Percentiles rank a stretch among this genome's conserved stretches.
These are phyloP conservation scores for Tolypocladium nubicola DNA, from an alignment of 2,329 filamentous ascomycete species.

Conservation along the genomic window DNA sequence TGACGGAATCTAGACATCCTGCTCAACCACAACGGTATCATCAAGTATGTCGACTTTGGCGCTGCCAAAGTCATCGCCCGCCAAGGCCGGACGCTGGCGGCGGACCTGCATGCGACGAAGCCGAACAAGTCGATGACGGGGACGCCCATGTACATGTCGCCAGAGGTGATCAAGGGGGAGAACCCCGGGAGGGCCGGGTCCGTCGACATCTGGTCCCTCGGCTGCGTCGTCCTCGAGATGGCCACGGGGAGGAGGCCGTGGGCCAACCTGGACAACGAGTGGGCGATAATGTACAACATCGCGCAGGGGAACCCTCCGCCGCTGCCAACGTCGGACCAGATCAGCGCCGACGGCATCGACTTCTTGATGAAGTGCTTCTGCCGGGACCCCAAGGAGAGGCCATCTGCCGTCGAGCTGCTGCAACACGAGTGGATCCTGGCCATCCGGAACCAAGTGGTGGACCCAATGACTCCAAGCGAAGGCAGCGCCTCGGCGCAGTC, in stretches of 20 bases:
- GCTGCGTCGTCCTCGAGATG: slow-evolving; percentile 97
- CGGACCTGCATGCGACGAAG: slow-evolving; percentile 45
- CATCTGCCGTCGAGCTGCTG: slow-evolving; percentile 76
- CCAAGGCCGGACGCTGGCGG: slow-evolving; percentile 75
- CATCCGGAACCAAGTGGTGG: slow-evolving; percentile 54
- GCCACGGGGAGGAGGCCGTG: slow-evolving; percentile 88
- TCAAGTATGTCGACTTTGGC: slow-evolving; percentile 98
- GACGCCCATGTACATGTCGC: slow-evolving; percentile 99
- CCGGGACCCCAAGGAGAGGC: slow-evolving; percentile 67
- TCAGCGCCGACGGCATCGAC: slow-evolving; percentile 75
- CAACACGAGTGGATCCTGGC: slow-evolving; percentile 85
- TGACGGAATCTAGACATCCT: slow-evolving; percentile 59
- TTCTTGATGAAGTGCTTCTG: slow-evolving; percentile 83
- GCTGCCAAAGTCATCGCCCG: slow-evolving; percentile 94
- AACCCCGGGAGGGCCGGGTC: slow-evolving; percentile 71
- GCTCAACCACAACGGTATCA: slow-evolving; percentile 92
- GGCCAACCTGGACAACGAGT: slow-evolving; percentile 95
- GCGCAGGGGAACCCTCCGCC: slow-evolving; percentile 90
- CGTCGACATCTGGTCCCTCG: slow-evolving; percentile 92
- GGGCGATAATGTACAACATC: slow-evolving; percentile 99
- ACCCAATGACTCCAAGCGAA: slow-evolving; percentile 53
- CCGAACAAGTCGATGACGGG: slow-evolving; percentile 90
- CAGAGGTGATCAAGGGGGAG: slow-evolving; percentile 92
- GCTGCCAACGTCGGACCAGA: slow-evolving; percentile 70
- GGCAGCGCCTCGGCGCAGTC: slow-evolving; percentile 29